Evolutionary conservation across 2,329 filamentous ascomycete genomes (phyloP), one percentile per base, ranked within the genome.

Genomic region (Hypoxylon sp.): DNA sequence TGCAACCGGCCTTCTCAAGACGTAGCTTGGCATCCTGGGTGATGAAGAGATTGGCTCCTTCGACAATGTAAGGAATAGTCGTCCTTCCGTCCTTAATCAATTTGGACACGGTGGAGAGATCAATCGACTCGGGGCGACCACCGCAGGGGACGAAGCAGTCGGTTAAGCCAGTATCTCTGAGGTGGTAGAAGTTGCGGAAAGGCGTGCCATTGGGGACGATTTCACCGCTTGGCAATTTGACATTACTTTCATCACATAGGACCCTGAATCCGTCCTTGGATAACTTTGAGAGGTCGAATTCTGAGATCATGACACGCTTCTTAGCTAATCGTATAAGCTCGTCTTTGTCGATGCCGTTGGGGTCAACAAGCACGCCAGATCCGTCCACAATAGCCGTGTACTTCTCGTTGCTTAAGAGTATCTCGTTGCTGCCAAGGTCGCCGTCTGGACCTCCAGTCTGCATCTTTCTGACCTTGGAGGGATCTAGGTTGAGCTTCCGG

Each of bases 1-100:
- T 89, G 76, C 93, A 96, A 64, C 96, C 96, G n/a, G 95, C 94
- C 73, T 93, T 91, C 82, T 99, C 96, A 12, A 99, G 88, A 22
- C 93, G 92, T 58, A 98, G 86, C 83, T 98, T 98, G 73, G 95
- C 95, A 74, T 99, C 96, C 80, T 99, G 96, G 0, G 96, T 97
- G 81, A 99, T 96, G 87, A 99, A 99, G 57, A 99, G 85, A 79
- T 98, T 99, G 79, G 96, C 96, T 55, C 96, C 96, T 81, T 99
- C 96, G 45, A 99, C 95, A 56, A 99, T 96, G 81, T 96, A 99
- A 0, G 95, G 94, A 65, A 99, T 91, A 9, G 86, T 88, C 20
- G 87, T 85, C 83, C 97, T 97, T 81, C 94, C 93, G 67, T 97
- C 89, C 76, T 91, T 89, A 79, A 99, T 98, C 67, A 99, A 87